A percentile compares a stretch with the other conserved stretches of the same genome.
Evolutionary conservation across 306 rosid genomes (phyloP).

Genomic region (Calophaca sinica): DNA sequence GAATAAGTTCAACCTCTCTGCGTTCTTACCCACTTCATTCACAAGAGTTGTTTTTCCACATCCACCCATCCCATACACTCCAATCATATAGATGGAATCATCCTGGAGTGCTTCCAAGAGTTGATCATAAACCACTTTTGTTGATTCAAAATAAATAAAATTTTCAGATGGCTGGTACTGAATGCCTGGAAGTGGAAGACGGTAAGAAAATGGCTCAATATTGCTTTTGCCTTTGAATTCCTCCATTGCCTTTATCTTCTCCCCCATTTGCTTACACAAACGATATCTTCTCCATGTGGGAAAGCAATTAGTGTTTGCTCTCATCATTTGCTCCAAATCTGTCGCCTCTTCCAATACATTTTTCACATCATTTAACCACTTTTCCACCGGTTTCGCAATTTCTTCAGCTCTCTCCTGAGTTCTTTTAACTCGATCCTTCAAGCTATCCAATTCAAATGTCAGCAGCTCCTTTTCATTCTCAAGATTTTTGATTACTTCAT

Average conservation of each 20-base stretch:
- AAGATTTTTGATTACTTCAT: neutral
- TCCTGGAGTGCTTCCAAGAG: slow-evolving; percentile 25
- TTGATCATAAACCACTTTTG: neutral
- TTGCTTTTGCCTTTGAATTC: slow-evolving; percentile 5
- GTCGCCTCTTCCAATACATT: neutral
- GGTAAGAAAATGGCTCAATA: slow-evolving; percentile 17
- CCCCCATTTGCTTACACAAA: slow-evolving; percentile 28
- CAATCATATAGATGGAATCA: neutral
- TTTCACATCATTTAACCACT: slow-evolving; percentile 27
- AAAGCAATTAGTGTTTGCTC: neutral
- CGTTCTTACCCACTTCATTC: slow-evolving; percentile 21
- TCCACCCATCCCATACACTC: slow-evolving; percentile 30
- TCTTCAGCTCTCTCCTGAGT: slow-evolving; percentile 8
- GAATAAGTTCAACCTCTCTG: neutral
- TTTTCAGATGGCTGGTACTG: neutral
- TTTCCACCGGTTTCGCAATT: slow-evolving; percentile 5
- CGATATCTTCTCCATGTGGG: slow-evolving; percentile 7
- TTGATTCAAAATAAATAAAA: slow-evolving; percentile 19
- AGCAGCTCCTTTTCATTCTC: neutral
- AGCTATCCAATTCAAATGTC: neutral
- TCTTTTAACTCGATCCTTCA: neutral
- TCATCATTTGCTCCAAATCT: neutral
- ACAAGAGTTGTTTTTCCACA: slow-evolving; percentile 38
- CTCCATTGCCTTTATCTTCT: neutral
- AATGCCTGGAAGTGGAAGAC: slow-evolving; percentile 13